Evolutionary conservation across 371 early-diverging fungal species (phyloP), one percentile per base, ranked within the genome.

Genomic region (Smittium culicis): DNA sequence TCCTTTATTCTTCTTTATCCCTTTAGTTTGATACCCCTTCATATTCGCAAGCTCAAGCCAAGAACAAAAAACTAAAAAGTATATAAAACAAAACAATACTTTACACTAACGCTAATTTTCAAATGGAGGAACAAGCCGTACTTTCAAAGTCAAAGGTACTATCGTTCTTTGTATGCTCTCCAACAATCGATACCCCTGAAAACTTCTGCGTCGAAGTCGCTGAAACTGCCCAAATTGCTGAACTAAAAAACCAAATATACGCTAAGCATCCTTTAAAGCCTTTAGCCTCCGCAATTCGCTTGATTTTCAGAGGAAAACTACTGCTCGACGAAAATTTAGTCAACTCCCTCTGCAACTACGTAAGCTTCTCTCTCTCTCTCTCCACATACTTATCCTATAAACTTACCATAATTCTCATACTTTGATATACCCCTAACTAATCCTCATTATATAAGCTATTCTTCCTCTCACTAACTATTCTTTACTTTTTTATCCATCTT

Each of bases 101-200:
- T n/a, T n/a, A n/a, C n/a, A n/a, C n/a, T n/a, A n/a, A n/a, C n/a
- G n/a, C n/a, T n/a, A n/a, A n/a, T n/a, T n/a, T n/a, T n/a, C n/a
- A n/a, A n/a, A n/a, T n/a, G n/a, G n/a, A n/a, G n/a, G n/a, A n/a
- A n/a, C n/a, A n/a, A n/a, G n/a, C n/a, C n/a, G n/a, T n/a, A n/a
- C n/a, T n/a, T 57, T 57, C 57, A 57, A 57, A 57, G 25, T 5
- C 3, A 25, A 57, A 25, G 27, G 57, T 27, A 20, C 27, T 57
- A 25, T n/a, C n/a, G 3, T 57, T 57, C 57, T 5, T 20, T 25
- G 27, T 62, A 16, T 62, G 62, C 25, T 62, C 62, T 20, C 62
- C 62, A 20, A 62, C 62, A 62, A 29, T 62, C 34, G 62, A 62
- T 3, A 62, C 62, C 5, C 62, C 62, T 11, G 62, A 62, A 5